These are phyloP conservation scores for Aspergillus tanneri DNA, from an alignment of 2,329 filamentous ascomycete species.

Conservation along the genomic window DNA sequence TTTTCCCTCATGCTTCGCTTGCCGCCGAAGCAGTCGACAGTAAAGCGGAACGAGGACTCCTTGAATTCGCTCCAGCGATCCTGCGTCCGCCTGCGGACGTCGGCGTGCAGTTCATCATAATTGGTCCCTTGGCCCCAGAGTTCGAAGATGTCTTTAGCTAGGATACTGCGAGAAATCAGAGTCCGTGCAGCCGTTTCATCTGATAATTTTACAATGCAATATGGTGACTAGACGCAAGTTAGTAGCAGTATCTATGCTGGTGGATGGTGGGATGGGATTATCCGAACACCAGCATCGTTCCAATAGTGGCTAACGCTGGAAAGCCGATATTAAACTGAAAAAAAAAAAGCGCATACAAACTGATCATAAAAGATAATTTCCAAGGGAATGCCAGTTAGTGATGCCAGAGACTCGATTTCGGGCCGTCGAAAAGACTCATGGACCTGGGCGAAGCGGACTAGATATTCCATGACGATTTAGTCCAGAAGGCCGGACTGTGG, in stretches of 20 bases:
- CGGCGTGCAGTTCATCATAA: constrained; percentile 67
- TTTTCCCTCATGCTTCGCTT: constrained; percentile 65
- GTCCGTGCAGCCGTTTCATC: constrained; percentile 63
- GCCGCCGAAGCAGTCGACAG: constrained; percentile 77
- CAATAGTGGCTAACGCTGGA: too few species aligned
- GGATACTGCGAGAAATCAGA: constrained; percentile 73
- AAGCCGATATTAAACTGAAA: constrained; percentile 4
- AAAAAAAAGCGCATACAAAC: constrained; percentile 57
- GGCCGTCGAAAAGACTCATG: constrained; percentile 89
- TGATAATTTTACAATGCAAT: constrained; percentile 72
- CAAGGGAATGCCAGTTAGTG: constrained; percentile 64
- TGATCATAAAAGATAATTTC: constrained; percentile 72
- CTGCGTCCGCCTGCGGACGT: constrained; percentile 59
- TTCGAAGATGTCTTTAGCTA: constrained; percentile 81
- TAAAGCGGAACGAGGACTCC: constrained; percentile 73
- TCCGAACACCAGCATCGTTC: too few species aligned
- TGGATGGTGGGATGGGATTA: constrained; percentile 5
- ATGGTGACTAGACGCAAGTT: constrained; percentile 67
- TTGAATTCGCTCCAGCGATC: constrained; percentile 68
- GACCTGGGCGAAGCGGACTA: constrained; percentile 83
- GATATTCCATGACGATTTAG: constrained; percentile 62
- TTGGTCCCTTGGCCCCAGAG: constrained; percentile 75
- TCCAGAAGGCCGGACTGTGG: constrained; percentile 1
- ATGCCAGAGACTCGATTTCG: constrained; percentile 78
- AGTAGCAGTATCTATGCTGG: constrained; percentile 10